Conservation (phyloP, 1,139 yeast species). For the Scheffersomyces parashehatae region DNA sequence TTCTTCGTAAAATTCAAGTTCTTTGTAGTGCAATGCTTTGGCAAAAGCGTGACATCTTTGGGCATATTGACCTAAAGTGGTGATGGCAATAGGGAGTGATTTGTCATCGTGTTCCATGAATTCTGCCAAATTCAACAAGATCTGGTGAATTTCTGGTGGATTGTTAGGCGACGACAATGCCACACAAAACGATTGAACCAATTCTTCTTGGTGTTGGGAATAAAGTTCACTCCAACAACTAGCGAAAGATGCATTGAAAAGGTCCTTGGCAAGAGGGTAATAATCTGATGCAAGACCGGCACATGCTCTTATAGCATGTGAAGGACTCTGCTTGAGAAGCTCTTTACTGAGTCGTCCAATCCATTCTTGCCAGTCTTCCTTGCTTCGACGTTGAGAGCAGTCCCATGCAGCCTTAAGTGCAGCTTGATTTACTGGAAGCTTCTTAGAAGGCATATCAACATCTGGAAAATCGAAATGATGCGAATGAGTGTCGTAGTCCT, state of each 20-base stretch:
- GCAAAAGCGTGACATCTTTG: slow-evolving; percentile 97
- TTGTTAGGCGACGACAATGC: slow-evolving; percentile 89
- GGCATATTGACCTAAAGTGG: slow-evolving; percentile 89
- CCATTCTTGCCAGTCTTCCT: slow-evolving; percentile 99
- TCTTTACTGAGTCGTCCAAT: slow-evolving; percentile 83
- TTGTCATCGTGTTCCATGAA: slow-evolving; percentile 98
- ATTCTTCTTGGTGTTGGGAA: slow-evolving; percentile 89
- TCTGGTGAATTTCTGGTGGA: slow-evolving; percentile 95
- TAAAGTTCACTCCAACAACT: slow-evolving; percentile 95
- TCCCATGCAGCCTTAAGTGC: slow-evolving; percentile 89
- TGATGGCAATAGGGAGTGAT: slow-evolving; percentile 85
- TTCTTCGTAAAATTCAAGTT: slow-evolving; percentile 89
- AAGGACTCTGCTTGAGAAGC: slow-evolving; percentile 86
- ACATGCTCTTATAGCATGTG: slow-evolving; percentile 93
- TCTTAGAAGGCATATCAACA: slow-evolving; percentile 69
- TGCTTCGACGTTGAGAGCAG: slow-evolving; percentile 81
- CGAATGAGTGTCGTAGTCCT: slow-evolving; percentile 54
- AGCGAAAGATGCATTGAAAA: slow-evolving; percentile 93
- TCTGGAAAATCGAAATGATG: slow-evolving; percentile 61
- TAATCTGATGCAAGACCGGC: slow-evolving; percentile 87
- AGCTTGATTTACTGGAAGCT: slow-evolving; percentile 77
- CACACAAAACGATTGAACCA: slow-evolving; percentile 79
- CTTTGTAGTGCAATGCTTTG: slow-evolving; percentile 94
- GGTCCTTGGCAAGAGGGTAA: slow-evolving; percentile 83
- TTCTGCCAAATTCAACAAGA: slow-evolving; percentile 85